Base-by-base conservation (phyloP, 495 filamentous ascomycete genomes). In the Aspergillus sparsus region DNA sequence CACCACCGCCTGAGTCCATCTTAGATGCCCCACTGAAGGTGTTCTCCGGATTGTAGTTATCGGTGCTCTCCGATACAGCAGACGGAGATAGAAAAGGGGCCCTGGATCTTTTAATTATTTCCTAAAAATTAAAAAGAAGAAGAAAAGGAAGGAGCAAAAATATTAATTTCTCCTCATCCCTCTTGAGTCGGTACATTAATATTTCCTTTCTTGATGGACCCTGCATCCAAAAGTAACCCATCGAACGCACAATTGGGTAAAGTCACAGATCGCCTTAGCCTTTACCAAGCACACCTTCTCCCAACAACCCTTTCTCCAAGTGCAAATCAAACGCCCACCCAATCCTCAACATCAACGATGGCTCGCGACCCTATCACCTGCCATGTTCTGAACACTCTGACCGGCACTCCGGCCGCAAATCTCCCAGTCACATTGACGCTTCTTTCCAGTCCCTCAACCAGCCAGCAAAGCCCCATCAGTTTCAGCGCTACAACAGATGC, bases 351-450 rank as follows among this genome's bases (percentile, higher is more conserved):
- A 84, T 83, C 72, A 83, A 80, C 74, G 81, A 90, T 77, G 80
- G 83, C 74, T 81, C 90, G 89, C 51, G 90, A 91, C 37, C 83
- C 85, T 37, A 87, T 88, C 60, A 89, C 96, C 71, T 88, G 85
- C 72, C 91, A 95, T 72, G 87, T 87, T 68, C 83, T 91, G 53
- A 83, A 86, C 66, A 87, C 82, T 32, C 74, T 88, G 32, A 82
- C 86, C 42, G 90, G 89, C 42, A 83, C 80, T 9, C 87, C 88
- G 33, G 84, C 83, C 33, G 69, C 82, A 33, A 73, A 76, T 62
- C 78, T 89, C 61, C 71, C 80, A 45, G 84, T 84, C 44, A 78
- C 76, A 9, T 74, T 88, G 53, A 84, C 78, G 0, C 77, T 85
- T 34, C 57, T 82, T 9, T 75, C 75, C 8, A 41, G 67, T 32